A percentile compares a stretch with the other conserved stretches of the same genome.
phyloP scores from a whole-genome alignment of 305 asterid species.

The Striga hermonthica region DNA sequence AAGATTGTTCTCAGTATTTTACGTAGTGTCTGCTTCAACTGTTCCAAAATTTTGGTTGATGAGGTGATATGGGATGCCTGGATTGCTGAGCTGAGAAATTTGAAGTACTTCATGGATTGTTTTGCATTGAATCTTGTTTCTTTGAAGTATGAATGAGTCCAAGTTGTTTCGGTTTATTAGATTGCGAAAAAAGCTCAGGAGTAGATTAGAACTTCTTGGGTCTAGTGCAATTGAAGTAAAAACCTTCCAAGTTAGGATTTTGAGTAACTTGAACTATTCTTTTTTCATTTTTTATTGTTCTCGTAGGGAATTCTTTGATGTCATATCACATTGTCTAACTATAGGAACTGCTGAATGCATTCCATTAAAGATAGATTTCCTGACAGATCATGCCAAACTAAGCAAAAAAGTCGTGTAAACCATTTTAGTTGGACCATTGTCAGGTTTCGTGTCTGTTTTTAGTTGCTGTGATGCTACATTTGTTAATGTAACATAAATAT shows the following conservation, averaged over 20 bases:
- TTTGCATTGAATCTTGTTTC: not conserved
- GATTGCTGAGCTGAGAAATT: constrained; percentile 5
- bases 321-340: too few relatives aligned
- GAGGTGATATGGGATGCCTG: constrained; percentile 53
- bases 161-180: not conserved
- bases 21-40: constrained; percentile 92
- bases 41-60: constrained; percentile 86
- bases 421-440: not conserved
- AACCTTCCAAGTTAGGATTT: not conserved
- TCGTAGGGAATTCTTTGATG: too few relatives aligned
- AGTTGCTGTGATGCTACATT: not conserved
- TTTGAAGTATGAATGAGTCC: not conserved
- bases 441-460: not conserved
- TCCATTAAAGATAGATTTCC: too few relatives aligned
- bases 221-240: not conserved
- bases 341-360: too few relatives aligned
- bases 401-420: not conserved
- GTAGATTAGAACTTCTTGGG: not conserved
- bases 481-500: not conserved
- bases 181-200: not conserved
- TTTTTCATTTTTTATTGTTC: too few relatives aligned
- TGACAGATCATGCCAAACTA: not conserved
- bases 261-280: not conserved
- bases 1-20: constrained; percentile 81
- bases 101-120: constrained; percentile 11